These are phyloP conservation scores for Pichia sp. DNA, from an alignment of 1,139 yeast species.

Conservation along the genomic window DNA sequence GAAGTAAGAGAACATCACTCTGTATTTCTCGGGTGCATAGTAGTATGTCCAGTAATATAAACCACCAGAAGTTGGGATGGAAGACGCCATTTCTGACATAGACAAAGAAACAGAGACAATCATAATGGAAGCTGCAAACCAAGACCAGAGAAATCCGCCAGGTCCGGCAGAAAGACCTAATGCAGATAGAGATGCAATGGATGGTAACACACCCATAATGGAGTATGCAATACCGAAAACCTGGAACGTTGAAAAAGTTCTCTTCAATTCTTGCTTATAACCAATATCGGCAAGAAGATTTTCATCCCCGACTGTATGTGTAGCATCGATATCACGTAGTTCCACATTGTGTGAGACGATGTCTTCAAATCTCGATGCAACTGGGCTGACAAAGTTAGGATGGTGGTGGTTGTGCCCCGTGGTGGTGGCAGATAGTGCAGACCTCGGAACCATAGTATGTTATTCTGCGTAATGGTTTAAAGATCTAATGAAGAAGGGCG, in stretches of 20 bases:
- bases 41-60: constrained; percentile 51
- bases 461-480: no score
- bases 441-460: no score
- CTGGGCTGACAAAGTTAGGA: constrained; percentile 8
- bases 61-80: constrained; percentile 70
- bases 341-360: constrained; percentile 19
- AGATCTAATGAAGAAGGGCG: no score
- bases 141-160: constrained; percentile 58
- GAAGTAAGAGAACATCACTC: constrained; percentile 43
- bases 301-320: constrained; percentile 29
- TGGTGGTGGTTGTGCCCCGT: constrained; percentile 7
- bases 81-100: constrained; percentile 56
- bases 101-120: constrained; percentile 44
- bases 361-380: constrained; percentile 15
- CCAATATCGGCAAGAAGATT: constrained; percentile 42
- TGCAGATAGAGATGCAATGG: constrained; percentile 35
- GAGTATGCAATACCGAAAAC: constrained; percentile 49
- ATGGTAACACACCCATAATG: constrained; percentile 46
- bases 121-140: constrained; percentile 49
- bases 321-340: constrained; percentile 25
- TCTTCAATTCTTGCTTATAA: constrained; percentile 43
- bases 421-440: constrained; percentile 3
- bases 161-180: constrained; percentile 44
- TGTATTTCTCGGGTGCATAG: constrained; percentile 42
- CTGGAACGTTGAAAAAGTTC: constrained; percentile 42